These are phyloP conservation scores for Holtermannia corniformis DNA, from an alignment of 768 basidiomycete species.

Conservation along the genomic window DNA sequence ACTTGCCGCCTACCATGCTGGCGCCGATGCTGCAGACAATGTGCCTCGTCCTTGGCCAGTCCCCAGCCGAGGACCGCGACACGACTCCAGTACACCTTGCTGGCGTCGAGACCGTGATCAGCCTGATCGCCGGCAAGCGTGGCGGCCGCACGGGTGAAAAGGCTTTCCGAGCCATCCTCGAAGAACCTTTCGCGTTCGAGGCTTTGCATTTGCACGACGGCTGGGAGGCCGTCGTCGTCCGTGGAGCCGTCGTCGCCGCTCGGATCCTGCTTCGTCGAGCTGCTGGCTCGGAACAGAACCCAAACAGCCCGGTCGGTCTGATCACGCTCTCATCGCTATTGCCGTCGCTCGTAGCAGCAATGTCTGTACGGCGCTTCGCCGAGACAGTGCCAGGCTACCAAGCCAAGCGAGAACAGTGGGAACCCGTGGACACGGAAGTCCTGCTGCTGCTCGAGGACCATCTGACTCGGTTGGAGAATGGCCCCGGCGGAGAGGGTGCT, in stretches of 20 bases:
- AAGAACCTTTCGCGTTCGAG: constrained; percentile 5
- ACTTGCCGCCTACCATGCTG: background rate
- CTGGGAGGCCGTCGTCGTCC: background rate
- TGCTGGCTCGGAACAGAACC: background rate
- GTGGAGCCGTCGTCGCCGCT: background rate
- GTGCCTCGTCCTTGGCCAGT: background rate
- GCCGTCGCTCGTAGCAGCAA: constrained; percentile 26
- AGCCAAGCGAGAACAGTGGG: constrained; percentile 17
- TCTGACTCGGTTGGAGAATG: constrained; percentile 12
- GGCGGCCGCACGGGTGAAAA: constrained; percentile 23
- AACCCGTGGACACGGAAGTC: constrained; percentile 35
- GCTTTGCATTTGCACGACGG: background rate
- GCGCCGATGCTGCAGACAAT: background rate
- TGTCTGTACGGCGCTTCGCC: constrained; percentile 17
- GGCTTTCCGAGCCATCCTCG: constrained; percentile 19
- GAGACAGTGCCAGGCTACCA: constrained; percentile 1
- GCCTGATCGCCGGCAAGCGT: constrained; percentile 15
- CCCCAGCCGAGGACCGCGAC: background rate
- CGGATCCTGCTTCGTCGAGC: constrained; percentile 1
- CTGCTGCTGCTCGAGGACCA: constrained; percentile 35
- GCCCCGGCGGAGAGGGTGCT: constrained; percentile 11
- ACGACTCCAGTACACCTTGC: constrained; percentile 7
- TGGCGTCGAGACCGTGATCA: constrained; percentile 20
- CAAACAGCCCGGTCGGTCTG: background rate
- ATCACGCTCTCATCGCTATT: constrained; percentile 23